Evolutionary conservation across 2,329 filamentous ascomycete species (phyloP).

Genomic region (Thermothelomyces thermophilus): DNA sequence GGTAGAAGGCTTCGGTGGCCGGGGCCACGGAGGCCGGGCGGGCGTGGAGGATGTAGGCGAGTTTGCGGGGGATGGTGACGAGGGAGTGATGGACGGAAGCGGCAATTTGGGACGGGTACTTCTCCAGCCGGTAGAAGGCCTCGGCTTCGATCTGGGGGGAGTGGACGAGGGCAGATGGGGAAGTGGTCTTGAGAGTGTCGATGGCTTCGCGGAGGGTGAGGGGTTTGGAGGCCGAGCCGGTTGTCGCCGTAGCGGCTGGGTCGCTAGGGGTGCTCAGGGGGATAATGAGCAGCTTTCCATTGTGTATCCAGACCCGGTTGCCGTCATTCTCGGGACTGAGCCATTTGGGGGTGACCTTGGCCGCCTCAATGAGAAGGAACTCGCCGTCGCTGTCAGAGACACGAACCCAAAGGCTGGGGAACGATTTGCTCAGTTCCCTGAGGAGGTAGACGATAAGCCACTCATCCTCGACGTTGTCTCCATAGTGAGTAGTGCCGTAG

Average conservation of each 20-base stretch:
- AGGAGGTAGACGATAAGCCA: slow-evolving; percentile 93
- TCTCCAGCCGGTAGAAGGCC: slow-evolving; percentile 80
- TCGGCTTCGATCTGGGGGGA: slow-evolving; percentile 75
- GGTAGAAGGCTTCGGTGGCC: slow-evolving; percentile 85
- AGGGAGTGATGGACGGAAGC: slow-evolving; percentile 70
- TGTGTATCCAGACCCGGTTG: slow-evolving; percentile 84
- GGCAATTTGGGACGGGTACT: slow-evolving; percentile 71
- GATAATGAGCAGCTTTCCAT: slow-evolving; percentile 69
- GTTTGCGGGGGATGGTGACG: slow-evolving; percentile 69
- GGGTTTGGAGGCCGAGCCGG: slow-evolving; percentile 29
- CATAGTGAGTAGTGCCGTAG: slow-evolving; percentile 74
- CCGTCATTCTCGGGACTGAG: slow-evolving; percentile 83
- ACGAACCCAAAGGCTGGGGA: slow-evolving; percentile 71
- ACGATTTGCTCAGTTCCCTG: slow-evolving; percentile 68
- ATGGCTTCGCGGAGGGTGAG: slow-evolving; percentile 62
- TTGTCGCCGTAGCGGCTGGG: slow-evolving; percentile 24
- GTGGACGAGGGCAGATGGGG: slow-evolving; percentile 56
- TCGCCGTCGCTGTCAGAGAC: slow-evolving; percentile 87
- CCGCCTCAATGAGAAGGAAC: slow-evolving; percentile 90
- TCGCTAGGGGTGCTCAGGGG: slow-evolving; percentile 36
- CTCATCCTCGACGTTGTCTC: slow-evolving; percentile 93
- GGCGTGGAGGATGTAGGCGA: slow-evolving; percentile 72
- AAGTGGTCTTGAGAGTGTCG: slow-evolving; percentile 48
- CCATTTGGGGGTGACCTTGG: slow-evolving; percentile 81
- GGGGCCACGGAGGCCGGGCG: slow-evolving; percentile 72